Percentiles rank a stretch among this genome's conserved stretches.
phyloP scores from a whole-genome alignment of 176 grass and related monocot species.

The Stipa capillata region DNA sequence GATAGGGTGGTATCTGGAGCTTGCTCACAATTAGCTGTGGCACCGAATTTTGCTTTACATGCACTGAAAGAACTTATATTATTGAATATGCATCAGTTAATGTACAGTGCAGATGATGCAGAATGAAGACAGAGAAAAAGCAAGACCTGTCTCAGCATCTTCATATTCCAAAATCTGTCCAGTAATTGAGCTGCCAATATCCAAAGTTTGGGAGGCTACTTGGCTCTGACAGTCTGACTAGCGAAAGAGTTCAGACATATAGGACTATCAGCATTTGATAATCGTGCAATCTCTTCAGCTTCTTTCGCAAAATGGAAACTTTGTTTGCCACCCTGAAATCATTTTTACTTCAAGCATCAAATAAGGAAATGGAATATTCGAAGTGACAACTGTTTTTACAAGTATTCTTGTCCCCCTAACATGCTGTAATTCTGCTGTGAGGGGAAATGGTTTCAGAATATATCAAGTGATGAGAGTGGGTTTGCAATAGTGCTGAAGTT shows the following conservation, averaged over 20 bases:
- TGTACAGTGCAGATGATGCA: conserved; percentile 46
- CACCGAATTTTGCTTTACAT: conserved; percentile 74
- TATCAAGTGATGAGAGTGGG: not conserved
- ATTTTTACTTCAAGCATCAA: not conserved
- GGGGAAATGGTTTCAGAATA: not conserved
- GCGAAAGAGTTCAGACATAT: conserved; percentile 62
- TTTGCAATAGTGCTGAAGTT: not conserved
- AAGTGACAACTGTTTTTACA: not conserved
- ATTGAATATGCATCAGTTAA: conserved; percentile 51
- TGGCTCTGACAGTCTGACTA: conserved; percentile 43
- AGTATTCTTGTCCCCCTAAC: not conserved
- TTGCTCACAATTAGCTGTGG: conserved; percentile 80
- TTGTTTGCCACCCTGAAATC: conserved; percentile 64
- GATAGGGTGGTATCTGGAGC: conserved; percentile 85
- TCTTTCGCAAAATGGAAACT: conserved; percentile 55
- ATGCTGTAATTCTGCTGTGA: not conserved
- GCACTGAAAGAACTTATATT: conserved; percentile 58
- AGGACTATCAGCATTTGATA: conserved; percentile 54
- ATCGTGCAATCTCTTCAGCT: conserved; percentile 52
- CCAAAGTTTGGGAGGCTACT: conserved; percentile 49
- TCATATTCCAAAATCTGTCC: conserved; percentile 78
- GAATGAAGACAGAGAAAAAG: conserved; percentile 40
- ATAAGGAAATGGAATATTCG: conserved; percentile 3
- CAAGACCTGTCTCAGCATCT: conserved; percentile 87
- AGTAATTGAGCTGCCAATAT: conserved; percentile 70